These are phyloP conservation scores for Penicillium paxilli DNA, from an alignment of 495 filamentous ascomycete species.

Conservation along the genomic window DNA sequence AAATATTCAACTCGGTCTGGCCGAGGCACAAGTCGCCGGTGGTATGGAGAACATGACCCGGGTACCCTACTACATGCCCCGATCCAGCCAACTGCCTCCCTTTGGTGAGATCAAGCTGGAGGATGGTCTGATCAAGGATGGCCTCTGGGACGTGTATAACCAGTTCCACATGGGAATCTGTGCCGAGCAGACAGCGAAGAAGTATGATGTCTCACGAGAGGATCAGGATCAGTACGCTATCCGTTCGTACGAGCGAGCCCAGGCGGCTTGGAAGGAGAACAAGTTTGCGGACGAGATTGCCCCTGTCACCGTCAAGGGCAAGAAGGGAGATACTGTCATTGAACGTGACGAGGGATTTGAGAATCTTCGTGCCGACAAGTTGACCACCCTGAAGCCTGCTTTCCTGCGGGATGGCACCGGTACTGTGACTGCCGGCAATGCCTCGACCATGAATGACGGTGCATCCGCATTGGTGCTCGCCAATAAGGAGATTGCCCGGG, in stretches of 20 bases:
- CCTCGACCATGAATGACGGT: conserved; percentile 90
- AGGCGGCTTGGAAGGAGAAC: conserved; percentile 81
- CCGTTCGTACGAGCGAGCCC: conserved; percentile 80
- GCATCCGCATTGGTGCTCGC: conserved; percentile 87
- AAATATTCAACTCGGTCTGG: conserved; percentile 86
- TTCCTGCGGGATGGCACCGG: conserved; percentile 82
- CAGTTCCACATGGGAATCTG: conserved; percentile 97
- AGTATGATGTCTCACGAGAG: conserved; percentile 74
- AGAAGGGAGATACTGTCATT: conserved; percentile 80
- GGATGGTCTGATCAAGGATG: conserved; percentile 93
- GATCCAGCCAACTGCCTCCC: conserved; percentile 70
- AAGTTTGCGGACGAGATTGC: conserved; percentile 85
- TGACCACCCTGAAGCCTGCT: conserved; percentile 84
- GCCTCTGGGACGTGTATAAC: conserved; percentile 95
- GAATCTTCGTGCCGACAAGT: conserved; percentile 78
- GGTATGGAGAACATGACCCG: conserved; percentile 98
- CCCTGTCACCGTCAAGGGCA: conserved; percentile 77
- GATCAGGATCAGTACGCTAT: conserved; percentile 91
- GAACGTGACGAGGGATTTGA: conserved; percentile 85
- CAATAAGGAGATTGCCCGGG: conserved; percentile 70
- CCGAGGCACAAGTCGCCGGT: conserved; percentile 85
- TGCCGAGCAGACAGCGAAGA: conserved; percentile 93
- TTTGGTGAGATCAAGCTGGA: conserved; percentile 85
- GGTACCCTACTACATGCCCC: conserved; percentile 86
- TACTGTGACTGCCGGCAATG: conserved; percentile 92